Base-by-base conservation (phyloP, 148 eudicot species). In the Silene conica region DNA sequence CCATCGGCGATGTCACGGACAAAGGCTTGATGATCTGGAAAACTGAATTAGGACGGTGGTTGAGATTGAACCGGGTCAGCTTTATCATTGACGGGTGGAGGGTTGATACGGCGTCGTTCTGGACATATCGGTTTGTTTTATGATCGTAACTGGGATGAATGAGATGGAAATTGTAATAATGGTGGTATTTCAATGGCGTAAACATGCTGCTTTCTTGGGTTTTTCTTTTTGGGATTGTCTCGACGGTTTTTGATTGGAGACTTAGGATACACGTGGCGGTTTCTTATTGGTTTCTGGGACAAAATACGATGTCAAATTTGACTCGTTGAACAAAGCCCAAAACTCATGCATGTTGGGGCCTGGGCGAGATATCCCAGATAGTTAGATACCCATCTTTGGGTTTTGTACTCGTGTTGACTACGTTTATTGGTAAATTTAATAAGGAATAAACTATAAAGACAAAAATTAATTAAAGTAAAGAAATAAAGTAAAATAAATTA, bases 81-180 rank as follows among this genome's bases (percentile, higher is more conserved):
- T 41, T 79, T 70, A 74, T 48, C 87, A 84, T 86, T 71, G 73
- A 34, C 18, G 28, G 65, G 13, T 5, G 57, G 46, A 12, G 48
- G 9, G 66, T 4, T 5, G 62, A 75, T 41, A 7, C 74, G 84
- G 1, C 13, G 73, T 34, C 81, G 77, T 77, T 77, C 68, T 9
- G 70, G 45, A 22, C 41, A 28, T 60, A 13, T 19, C 57, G 10
- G 11, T 2, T 21, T 4, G 21, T 55, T 25, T 19, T 31, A 15
- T 25, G 23, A 12, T 22, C 3, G 14, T 23, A 18, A 52, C 38
- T 20, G 22, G 69, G 14, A 63, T 14, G 20, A 16, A 18, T 18
- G 3, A 16, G 48, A 2, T 13, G 52, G 57, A 22, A 45, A 41
- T 31, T 73, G 43, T 28, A 13, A 50, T 4, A 22, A 21, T 15